Conservation (phyloP, 1,284 basidiomycete species). For the Puccinia hordei region DNA sequence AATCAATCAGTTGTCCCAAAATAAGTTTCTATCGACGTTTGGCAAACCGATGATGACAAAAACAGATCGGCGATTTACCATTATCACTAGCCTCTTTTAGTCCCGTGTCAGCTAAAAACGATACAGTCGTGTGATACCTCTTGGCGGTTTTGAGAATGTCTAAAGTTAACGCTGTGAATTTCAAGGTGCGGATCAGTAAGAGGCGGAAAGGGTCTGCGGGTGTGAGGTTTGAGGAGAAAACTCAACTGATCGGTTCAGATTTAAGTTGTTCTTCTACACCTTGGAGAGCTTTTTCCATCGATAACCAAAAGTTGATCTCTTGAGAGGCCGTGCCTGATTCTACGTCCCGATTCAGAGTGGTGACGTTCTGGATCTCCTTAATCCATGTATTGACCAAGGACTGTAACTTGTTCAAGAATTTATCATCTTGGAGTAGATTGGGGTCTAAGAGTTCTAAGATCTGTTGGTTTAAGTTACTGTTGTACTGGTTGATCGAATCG, state of each 20-base stretch:
- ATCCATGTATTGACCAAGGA: slow-evolving; percentile 96
- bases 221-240: slow-evolving; percentile 11
- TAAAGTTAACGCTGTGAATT: slow-evolving; percentile 72
- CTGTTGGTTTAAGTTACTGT: slow-evolving; percentile 65
- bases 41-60: neutral
- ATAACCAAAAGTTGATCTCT: slow-evolving; percentile 98
- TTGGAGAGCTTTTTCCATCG: slow-evolving; percentile 88
- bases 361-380: slow-evolving; percentile 94
- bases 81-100: slow-evolving; percentile 87
- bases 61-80: slow-evolving; percentile 63
- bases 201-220: neutral
- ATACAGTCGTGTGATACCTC: slow-evolving; percentile 94
- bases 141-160: slow-evolving; percentile 94
- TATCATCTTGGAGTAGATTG: slow-evolving; percentile 76
- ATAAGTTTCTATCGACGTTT: neutral
- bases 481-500: slow-evolving; percentile 63
- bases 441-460: slow-evolving; percentile 75
- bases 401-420: slow-evolving; percentile 91
- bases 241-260: slow-evolving; percentile 76
- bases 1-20: neutral
- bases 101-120: slow-evolving; percentile 96
- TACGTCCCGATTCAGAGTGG: slow-evolving; percentile 87
- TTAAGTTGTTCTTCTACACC: slow-evolving; percentile 87
- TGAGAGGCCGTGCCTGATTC: slow-evolving; percentile 92
- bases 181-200: neutral